Evolutionary conservation across 2,329 filamentous ascomycete genomes (phyloP).

Genomic region (Amauroascus verrucosus): DNA sequence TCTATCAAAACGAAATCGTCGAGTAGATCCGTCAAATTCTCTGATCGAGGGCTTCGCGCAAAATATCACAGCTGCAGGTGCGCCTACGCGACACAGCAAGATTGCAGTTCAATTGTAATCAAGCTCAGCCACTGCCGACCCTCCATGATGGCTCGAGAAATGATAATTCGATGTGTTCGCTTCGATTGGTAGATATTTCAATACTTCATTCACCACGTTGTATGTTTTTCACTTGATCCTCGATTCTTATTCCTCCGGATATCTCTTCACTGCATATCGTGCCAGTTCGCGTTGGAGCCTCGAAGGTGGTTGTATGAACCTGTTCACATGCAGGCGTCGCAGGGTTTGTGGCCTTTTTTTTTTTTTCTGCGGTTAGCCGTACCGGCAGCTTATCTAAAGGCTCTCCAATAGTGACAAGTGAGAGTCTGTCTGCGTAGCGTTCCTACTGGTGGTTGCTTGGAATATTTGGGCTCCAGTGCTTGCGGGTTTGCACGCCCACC

Average conservation of each 20-base stretch:
- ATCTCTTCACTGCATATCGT: not conserved
- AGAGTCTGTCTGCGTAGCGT: not conserved
- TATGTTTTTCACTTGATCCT: not conserved
- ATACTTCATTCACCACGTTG: not conserved
- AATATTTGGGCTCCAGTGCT: constrained; percentile 2
- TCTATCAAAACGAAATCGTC: not conserved
- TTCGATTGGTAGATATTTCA: constrained; percentile 3
- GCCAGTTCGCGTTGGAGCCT: not conserved
- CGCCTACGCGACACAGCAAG: not conserved
- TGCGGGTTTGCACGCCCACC: constrained; percentile 5
- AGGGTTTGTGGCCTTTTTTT: not conserved
- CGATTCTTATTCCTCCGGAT: not conserved
- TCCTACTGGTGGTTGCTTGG: not conserved
- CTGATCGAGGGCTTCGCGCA: not conserved
- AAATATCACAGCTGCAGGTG: not conserved
- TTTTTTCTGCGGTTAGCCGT: not conserved
- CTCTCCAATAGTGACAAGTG: not conserved
- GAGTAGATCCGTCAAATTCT: not conserved
- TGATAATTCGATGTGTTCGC: not conserved
- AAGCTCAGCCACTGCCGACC: not conserved
- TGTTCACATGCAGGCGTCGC: not conserved
- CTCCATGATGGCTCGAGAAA: constrained; percentile 1
- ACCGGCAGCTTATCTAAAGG: not conserved
- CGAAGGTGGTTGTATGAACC: not conserved
- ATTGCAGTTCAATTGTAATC: not conserved